Conservation (phyloP, 257 asterid genomes). For the Leonotis leonurus region DNA sequence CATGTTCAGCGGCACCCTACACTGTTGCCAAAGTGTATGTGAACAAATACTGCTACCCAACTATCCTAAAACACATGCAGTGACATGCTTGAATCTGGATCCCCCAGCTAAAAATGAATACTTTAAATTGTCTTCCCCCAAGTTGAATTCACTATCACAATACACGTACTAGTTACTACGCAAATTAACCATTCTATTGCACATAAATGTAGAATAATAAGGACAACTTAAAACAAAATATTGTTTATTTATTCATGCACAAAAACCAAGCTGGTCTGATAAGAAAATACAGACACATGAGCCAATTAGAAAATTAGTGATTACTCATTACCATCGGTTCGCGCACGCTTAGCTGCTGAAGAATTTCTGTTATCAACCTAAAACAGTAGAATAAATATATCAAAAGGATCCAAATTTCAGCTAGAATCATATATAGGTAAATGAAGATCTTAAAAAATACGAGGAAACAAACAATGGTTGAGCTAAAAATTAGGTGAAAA, state of each 20-base stretch:
- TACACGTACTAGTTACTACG: not conserved
- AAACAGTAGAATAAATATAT: not conserved
- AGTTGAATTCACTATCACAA: not conserved
- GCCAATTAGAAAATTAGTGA: not conserved
- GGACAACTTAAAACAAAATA: not conserved
- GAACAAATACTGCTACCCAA: not conserved
- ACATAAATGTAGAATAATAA: not conserved
- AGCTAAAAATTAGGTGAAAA: not conserved
- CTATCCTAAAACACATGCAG: not conserved
- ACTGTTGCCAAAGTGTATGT: not conserved
- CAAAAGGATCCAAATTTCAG: not conserved
- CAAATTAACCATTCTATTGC: not conserved
- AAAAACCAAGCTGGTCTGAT: not conserved
- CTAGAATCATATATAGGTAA: not conserved
- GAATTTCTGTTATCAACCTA: conserved; percentile 79
- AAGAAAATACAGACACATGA: not conserved
- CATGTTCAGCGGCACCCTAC: no score
- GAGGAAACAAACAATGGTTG: not conserved
- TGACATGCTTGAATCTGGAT: not conserved
- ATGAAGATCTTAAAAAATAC: not conserved
- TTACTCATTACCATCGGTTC: conserved; percentile 90
- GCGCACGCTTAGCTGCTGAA: conserved; percentile 75
- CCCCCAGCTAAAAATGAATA: not conserved
- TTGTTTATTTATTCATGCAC: not conserved
- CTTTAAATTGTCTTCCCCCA: no score